These are phyloP conservation scores for Esteya vermicola DNA, from an alignment of 2,329 filamentous ascomycete genomes.

Conservation along the genomic window DNA sequence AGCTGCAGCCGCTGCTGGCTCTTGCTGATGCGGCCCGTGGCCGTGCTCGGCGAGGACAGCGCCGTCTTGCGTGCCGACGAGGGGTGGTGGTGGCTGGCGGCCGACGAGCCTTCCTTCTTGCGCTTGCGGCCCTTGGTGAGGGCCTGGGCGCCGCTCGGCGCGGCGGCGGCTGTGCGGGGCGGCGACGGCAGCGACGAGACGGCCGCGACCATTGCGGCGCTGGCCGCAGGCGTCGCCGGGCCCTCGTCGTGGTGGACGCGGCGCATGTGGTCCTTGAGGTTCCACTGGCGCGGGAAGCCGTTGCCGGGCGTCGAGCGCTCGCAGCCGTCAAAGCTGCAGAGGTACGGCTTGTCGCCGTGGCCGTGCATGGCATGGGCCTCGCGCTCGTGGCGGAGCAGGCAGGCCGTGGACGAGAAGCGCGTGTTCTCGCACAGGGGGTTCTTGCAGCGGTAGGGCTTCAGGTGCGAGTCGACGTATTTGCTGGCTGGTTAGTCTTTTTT, in stretches of 20 bases:
- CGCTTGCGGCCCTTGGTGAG: conserved; percentile 40
- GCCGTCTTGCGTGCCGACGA: conserved; percentile 30
- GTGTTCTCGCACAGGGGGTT: conserved; percentile 67
- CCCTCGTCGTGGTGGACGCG: conserved; percentile 64
- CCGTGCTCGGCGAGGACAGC: too few species aligned
- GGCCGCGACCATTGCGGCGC: too few species aligned
- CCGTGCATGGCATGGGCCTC: conserved; percentile 94
- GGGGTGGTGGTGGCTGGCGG: background rate
- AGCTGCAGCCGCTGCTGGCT: conserved; percentile 9
- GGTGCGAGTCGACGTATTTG: conserved; percentile 93
- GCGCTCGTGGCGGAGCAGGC: conserved; percentile 84
- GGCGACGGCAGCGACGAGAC: conserved; percentile 2
- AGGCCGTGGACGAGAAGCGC: conserved; percentile 89
- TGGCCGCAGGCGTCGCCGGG: background rate
- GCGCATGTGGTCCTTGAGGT: conserved; percentile 93
- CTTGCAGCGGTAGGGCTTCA: conserved; percentile 96
- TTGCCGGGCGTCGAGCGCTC: conserved; percentile 70
- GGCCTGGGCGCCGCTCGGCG: conserved; percentile 22
- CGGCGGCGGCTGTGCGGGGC: too few species aligned
- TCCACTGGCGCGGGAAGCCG: conserved; percentile 91
- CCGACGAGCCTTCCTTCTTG: conserved; percentile 34
- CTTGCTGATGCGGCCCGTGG: conserved; percentile 6
- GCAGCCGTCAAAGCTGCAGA: conserved; percentile 78
- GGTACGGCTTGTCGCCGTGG: conserved; percentile 81
- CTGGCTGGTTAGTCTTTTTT: too few species aligned